A percentile compares a stretch with the other conserved stretches of the same genome.
Conservation (phyloP, 2,329 filamentous ascomycete genomes). For the Claviceps monticola region DNA sequence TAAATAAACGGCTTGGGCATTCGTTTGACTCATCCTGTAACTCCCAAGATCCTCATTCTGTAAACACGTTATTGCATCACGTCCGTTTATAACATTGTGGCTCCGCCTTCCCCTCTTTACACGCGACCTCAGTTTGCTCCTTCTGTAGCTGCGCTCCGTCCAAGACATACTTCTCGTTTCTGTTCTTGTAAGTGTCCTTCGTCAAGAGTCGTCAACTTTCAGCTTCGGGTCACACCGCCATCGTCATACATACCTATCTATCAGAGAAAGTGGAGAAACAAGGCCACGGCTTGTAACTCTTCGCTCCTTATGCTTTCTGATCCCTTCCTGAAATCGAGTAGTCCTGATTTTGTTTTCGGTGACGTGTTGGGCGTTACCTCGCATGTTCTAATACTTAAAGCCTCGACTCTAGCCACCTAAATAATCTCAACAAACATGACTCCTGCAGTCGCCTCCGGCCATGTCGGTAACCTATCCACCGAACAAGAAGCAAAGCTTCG, state of each 20-base stretch:
- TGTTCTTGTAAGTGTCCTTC: too few relatives aligned
- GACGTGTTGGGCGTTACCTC: too few relatives aligned
- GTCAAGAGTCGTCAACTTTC: background rate
- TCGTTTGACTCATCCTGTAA: too few relatives aligned
- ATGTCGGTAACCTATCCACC: conserved; percentile 12
- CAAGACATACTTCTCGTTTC: background rate
- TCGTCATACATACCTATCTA: background rate
- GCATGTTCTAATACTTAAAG: background rate
- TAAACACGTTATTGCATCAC: background rate
- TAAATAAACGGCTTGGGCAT: too few relatives aligned
- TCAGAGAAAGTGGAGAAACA: background rate
- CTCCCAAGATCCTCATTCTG: too few relatives aligned
- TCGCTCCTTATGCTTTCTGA: too few relatives aligned
- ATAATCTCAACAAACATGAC: background rate
- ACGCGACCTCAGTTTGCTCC: background rate
- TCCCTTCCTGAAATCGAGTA: too few relatives aligned
- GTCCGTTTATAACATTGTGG: background rate
- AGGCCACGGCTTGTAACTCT: background rate
- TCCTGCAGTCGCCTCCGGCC: conserved; percentile 2
- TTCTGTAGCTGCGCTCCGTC: background rate
- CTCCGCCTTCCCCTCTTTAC: background rate
- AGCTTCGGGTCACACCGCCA: background rate
- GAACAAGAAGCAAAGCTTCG: conserved; percentile 13
- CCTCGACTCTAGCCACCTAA: background rate
- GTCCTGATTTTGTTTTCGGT: too few relatives aligned